Evolutionary conservation across 805 yeast species (phyloP).

Genomic region (Priceomyces castillae): DNA sequence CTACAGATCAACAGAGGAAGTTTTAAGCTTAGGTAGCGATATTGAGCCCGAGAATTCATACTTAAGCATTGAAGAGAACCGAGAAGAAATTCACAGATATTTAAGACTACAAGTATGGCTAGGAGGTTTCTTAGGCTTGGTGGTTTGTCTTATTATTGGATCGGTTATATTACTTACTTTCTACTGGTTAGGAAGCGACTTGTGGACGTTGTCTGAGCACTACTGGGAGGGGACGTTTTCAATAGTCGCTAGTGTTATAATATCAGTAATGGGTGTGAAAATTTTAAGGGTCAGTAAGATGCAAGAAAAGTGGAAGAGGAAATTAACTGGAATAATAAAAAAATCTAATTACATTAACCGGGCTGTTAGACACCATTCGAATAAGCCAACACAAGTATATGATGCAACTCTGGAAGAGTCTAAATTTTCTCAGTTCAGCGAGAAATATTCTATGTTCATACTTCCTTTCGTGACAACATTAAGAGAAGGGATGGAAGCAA

Average conservation of each 20-base stretch:
- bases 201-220: slow-evolving; percentile 46
- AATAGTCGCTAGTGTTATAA: slow-evolving; percentile 42
- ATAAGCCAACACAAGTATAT: neutral
- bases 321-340: slow-evolving; percentile 29
- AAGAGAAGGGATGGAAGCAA: slow-evolving; percentile 44
- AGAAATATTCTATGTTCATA: slow-evolving; percentile 36
- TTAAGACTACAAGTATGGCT: slow-evolving; percentile 42
- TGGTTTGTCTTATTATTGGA: slow-evolving; percentile 40
- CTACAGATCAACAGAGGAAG: neutral
- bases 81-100: slow-evolving; percentile 13
- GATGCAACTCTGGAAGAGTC: slow-evolving; percentile 1
- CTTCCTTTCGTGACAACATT: slow-evolving; percentile 41
- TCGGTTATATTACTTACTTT: slow-evolving; percentile 37
- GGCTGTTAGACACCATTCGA: slow-evolving; percentile 1
- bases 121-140: slow-evolving; percentile 42
- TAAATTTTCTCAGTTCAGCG: slow-evolving; percentile 17
- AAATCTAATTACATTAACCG: slow-evolving; percentile 20
- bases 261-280: slow-evolving; percentile 46
- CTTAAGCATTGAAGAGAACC: neutral
- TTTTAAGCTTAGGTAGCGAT: neutral
- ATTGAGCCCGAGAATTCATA: neutral
- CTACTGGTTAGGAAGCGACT: slow-evolving; percentile 40
- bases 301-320: slow-evolving; percentile 45
- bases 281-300: slow-evolving; percentile 42
- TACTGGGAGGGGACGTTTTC: slow-evolving; percentile 49